Evolutionary conservation across 1,284 basidiomycete genomes (phyloP).

Genomic region (Malassezia psittaci): DNA sequence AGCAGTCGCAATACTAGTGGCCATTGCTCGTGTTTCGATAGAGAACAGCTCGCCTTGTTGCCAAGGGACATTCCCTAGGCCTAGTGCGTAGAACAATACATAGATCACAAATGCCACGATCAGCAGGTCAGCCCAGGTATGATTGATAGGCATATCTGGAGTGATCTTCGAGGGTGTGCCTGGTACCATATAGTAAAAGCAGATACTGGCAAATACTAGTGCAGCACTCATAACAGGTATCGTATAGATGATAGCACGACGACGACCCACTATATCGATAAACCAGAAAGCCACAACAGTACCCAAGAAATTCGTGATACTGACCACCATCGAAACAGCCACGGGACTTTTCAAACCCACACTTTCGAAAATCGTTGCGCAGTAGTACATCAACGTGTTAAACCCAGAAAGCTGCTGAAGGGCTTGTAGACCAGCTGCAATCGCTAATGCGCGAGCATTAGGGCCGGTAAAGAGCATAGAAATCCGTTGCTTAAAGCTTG

Average conservation of each 20-base stretch:
- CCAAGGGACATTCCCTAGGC: slow-evolving; percentile 65
- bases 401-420: slow-evolving; percentile 48
- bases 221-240: slow-evolving; percentile 67
- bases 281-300: slow-evolving; percentile 63
- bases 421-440: slow-evolving; percentile 28
- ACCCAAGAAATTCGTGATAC: slow-evolving; percentile 57
- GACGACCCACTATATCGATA: slow-evolving; percentile 67
- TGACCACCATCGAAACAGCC: slow-evolving; percentile 39
- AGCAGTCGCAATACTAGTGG: slow-evolving; percentile 61
- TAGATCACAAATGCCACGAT: slow-evolving; percentile 67
- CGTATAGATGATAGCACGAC: slow-evolving; percentile 65
- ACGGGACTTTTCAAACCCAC: slow-evolving; percentile 48
- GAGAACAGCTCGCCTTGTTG: slow-evolving; percentile 72
- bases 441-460: slow-evolving; percentile 14
- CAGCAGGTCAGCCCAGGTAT: slow-evolving; percentile 59
- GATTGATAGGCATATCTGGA: slow-evolving; percentile 1
- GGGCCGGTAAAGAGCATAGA: slow-evolving; percentile 7
- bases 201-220: slow-evolving; percentile 60
- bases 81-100: slow-evolving; percentile 64
- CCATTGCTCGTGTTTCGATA: slow-evolving; percentile 61
- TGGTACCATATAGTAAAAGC: slow-evolving; percentile 58
- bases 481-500: slow-evolving; percentile 5
- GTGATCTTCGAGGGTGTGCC: slow-evolving; percentile 1
- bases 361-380: slow-evolving; percentile 45
- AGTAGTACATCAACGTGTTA: slow-evolving; percentile 50